These are phyloP conservation scores for Hemerocallis citrina DNA, from an alignment of 106 monocot species.

Conservation along the genomic window DNA sequence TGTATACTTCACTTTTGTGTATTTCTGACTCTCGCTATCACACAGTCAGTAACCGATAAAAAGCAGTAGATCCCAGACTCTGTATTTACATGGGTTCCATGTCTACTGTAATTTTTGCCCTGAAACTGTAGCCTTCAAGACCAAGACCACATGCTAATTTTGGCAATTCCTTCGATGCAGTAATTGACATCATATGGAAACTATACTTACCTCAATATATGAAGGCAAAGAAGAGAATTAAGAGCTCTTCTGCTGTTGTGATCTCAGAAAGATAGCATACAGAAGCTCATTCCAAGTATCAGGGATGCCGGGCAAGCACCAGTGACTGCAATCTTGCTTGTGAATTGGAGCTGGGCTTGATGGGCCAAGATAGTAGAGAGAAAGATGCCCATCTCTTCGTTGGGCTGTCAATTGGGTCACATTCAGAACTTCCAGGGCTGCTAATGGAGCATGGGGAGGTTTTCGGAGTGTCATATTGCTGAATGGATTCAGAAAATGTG, in stretches of 20 bases:
- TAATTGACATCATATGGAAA: too few relatives aligned
- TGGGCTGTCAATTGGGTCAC: constrained; percentile 30
- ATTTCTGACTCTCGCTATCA: too few relatives aligned
- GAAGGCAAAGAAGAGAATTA: too few relatives aligned
- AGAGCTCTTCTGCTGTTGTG: background rate
- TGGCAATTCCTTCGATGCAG: too few relatives aligned
- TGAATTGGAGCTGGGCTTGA: constrained; percentile 17
- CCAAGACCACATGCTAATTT: too few relatives aligned
- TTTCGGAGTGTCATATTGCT: background rate
- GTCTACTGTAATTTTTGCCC: too few relatives aligned
- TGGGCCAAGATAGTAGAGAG: constrained; percentile 34
- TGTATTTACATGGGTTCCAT: too few relatives aligned
- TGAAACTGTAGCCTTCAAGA: too few relatives aligned
- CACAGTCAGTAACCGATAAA: too few relatives aligned
- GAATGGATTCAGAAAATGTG: constrained; percentile 29
- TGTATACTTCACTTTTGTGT: too few relatives aligned
- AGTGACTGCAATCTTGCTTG: constrained; percentile 48
- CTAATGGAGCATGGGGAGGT: background rate
- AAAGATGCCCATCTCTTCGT: constrained; percentile 38
- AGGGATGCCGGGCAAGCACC: constrained; percentile 46
- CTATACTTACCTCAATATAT: too few relatives aligned
- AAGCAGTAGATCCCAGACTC: too few relatives aligned
- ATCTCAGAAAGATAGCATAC: constrained; percentile 5
- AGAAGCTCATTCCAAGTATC: constrained; percentile 48
- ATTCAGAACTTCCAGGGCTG: constrained; percentile 19